Evolutionary conservation across 176 grass and related monocot genomes (phyloP).

Genomic region (Triticum urartu): DNA sequence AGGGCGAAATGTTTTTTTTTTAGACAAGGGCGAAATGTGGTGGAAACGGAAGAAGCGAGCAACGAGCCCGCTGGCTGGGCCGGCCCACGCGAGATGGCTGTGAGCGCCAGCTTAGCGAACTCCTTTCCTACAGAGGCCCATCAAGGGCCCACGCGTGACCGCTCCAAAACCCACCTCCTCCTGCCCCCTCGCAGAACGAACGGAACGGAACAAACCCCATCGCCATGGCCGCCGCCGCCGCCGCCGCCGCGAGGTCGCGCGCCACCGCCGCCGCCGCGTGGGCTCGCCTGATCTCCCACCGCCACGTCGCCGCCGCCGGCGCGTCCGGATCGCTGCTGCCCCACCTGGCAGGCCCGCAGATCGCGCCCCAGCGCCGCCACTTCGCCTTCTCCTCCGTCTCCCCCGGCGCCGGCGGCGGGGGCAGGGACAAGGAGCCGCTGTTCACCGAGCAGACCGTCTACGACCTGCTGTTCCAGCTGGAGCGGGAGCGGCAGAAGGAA

Average conservation of each 20-base stretch:
- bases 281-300: conserved; percentile 52
- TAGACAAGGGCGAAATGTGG: no score
- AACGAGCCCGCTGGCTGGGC: no score
- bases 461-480: conserved; percentile 61
- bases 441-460: conserved; percentile 36
- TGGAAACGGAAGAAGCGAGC: no score
- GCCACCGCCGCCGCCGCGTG: conserved; percentile 44
- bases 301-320: background rate
- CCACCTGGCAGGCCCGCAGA: background rate
- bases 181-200: background rate
- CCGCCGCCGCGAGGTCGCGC: conserved; percentile 38
- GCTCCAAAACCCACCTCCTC: background rate
- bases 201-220: background rate
- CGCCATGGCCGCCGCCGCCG: conserved; percentile 67
- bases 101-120: no score
- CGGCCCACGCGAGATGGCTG: no score
- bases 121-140: background rate
- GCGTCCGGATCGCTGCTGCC: background rate
- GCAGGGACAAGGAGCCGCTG: background rate
- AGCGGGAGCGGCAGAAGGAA: conserved; percentile 58
- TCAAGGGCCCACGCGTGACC: background rate
- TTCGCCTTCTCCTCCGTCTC: conserved; percentile 39
- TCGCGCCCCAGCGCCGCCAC: conserved; percentile 37
- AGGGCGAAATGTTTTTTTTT: no score
- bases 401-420: background rate